Evolutionary conservation across 495 filamentous ascomycete genomes (phyloP).

Genomic region (Talaromyces borbonicus): DNA sequence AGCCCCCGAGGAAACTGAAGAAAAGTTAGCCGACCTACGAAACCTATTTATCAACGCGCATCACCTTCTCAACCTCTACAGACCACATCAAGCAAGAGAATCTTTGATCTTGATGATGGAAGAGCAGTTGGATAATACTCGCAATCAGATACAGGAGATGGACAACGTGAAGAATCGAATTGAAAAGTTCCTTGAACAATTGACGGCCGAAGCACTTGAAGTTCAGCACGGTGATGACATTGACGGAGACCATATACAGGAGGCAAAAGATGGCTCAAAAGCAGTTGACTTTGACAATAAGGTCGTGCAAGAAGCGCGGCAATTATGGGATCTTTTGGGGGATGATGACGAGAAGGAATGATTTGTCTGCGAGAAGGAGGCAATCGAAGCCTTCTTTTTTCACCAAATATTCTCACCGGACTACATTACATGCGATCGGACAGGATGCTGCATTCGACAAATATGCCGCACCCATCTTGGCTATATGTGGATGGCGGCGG

Average conservation of each 20-base stretch:
- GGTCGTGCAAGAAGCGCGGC: constrained; percentile 16
- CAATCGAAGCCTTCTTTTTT: background rate
- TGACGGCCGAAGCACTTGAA: constrained; percentile 39
- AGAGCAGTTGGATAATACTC: constrained; percentile 63
- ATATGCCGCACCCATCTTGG: background rate
- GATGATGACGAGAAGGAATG: constrained; percentile 16
- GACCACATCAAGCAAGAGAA: constrained; percentile 91
- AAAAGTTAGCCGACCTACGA: constrained; percentile 66
- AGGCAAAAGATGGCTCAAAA: constrained; percentile 1
- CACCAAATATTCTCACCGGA: background rate
- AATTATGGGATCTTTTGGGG: constrained; percentile 32
- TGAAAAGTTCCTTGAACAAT: constrained; percentile 52
- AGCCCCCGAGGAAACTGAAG: constrained; percentile 47
- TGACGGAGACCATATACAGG: too few relatives aligned
- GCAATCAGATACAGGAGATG: constrained; percentile 70
- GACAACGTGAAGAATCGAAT: constrained; percentile 62
- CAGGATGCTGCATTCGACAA: background rate
- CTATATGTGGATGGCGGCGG: background rate
- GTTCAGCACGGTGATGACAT: constrained; percentile 7
- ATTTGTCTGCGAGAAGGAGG: background rate
- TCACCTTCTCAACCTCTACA: constrained; percentile 84
- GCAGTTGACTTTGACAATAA: constrained; percentile 11
- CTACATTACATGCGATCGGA: too few relatives aligned
- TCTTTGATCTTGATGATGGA: constrained; percentile 88
- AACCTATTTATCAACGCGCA: constrained; percentile 81